Evolutionary conservation across 148 eudicot genomes (phyloP), one percentile per base, ranked within the genome.

Genomic region (Selenicereus undatus): DNA sequence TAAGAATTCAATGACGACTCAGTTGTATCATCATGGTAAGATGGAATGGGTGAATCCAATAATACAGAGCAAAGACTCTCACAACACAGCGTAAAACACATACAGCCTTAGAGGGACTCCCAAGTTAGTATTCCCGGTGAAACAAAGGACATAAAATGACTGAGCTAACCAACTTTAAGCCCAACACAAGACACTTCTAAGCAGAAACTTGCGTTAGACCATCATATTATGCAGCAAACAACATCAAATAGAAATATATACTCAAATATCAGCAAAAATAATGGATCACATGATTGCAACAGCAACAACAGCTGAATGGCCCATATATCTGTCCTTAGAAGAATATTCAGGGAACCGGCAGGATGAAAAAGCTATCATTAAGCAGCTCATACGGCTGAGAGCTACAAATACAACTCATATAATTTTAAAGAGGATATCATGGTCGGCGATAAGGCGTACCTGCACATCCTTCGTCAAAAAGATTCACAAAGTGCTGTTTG

Each of bases 401-500:
- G 29, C 8, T 64, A 64, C 10, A 66, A 20, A 66, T 32, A 2
- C 71, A 66, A 27, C 71, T 66, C 71, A 65, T 27, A 24, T 11
- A 4, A 66, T 66, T 66, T 13, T 66, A 26, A 62, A 66, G 35
- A 64, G 71, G 71, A 65, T 18, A 27, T 65, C 71, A 2, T 24
- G 32, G 30, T 65, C 26, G 65, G 36, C 21, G 29, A 26, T 26
- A 66, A n/a, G 64, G 21, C 22, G 52, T 88, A 94, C 98, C 98
- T 90, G 89, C 86, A 87, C 89, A 92, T 85, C 82, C 86, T 86
- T 87, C 90, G 82, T 91, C 95, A 86, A 94, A 92, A 39, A 80
- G 80, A 32, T 78, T 82, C 90, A 90, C 58, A 78, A 85, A 88
- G 73, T 75, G 71, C 80, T 87, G 78, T 32, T 90, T 84, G 86